Evolutionary conservation across 352 stramenopile genomes (phyloP).

Genomic region (Peronospora tabacina): DNA sequence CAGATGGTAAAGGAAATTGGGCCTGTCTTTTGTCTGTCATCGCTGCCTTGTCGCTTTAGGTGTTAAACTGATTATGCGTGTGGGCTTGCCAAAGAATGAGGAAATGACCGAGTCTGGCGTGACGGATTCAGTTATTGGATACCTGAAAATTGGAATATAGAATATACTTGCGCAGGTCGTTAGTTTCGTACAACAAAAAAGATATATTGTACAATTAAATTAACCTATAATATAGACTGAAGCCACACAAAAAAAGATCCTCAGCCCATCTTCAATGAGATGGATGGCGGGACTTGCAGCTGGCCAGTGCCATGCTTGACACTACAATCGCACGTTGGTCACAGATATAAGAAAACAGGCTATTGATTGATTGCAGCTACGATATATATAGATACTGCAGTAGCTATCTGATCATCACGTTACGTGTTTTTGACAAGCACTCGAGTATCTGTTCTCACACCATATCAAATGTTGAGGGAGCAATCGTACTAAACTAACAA

Average conservation of each 20-base stretch:
- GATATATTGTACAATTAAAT: not conserved
- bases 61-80: not conserved
- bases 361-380: not conserved
- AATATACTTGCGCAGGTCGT: conserved; percentile 8
- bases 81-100: conserved; percentile 4
- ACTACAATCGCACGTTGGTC: not conserved
- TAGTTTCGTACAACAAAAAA: not conserved
- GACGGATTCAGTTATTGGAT: conserved; percentile 12
- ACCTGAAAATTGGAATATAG: conserved; percentile 1
- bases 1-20: conserved; percentile 14
- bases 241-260: conserved; percentile 12
- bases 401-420: not conserved
- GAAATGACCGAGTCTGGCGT: conserved; percentile 16
- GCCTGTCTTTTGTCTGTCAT: conserved; percentile 27
- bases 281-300: conserved; percentile 5
- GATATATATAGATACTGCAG: not conserved
- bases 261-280: conserved; percentile 14
- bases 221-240: conserved; percentile 2
- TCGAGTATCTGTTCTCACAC: not conserved
- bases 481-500: not conserved
- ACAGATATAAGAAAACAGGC: not conserved
- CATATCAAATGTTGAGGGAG: not conserved
- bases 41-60: conserved; percentile 6
- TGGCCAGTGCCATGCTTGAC: conserved; percentile 1
- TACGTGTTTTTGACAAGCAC: not conserved